phyloP scores from a whole-genome alignment of 2,329 filamentous ascomycete genomes.

The Coniosporium tulheliwenetii region DNA sequence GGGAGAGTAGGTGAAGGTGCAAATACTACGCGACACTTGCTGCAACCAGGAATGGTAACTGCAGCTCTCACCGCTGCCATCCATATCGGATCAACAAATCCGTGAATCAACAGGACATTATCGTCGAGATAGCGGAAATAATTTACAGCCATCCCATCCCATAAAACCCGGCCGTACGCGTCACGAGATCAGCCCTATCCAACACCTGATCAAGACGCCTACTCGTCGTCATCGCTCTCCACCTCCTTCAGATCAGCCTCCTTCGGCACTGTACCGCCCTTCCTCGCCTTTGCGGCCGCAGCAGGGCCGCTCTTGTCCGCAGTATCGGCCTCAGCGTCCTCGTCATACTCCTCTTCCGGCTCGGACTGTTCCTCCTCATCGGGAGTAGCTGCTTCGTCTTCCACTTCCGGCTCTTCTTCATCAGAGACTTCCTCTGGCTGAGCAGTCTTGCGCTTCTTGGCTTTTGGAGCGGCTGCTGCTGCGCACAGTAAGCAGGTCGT shows the following conservation, averaged over 20 bases:
- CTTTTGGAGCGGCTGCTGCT: slow-evolving; percentile 7
- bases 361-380: not conserved
- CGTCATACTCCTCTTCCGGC: not conserved
- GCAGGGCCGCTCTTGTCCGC: slow-evolving; percentile 11
- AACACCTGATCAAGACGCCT: not conserved
- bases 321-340: slow-evolving; percentile 4
- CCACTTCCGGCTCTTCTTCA: not conserved
- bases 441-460: slow-evolving; percentile 14
- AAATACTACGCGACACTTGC: no score
- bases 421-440: slow-evolving; percentile 7
- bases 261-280: slow-evolving; percentile 13
- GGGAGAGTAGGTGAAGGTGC: no score
- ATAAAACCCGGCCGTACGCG: no score
- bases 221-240: slow-evolving; percentile 7
- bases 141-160: no score
- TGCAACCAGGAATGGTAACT: no score
- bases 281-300: slow-evolving; percentile 12
- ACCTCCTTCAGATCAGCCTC: slow-evolving; percentile 14
- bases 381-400: slow-evolving; percentile 2
- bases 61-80: no score
- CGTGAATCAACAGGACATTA: no score
- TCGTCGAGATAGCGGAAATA: no score
- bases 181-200: no score
- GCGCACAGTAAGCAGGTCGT: not conserved
- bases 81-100: no score